Percentiles rank a stretch among this genome's conserved stretches.
phyloP scores from a whole-genome alignment of 192 early-diverging fungal species.

The Rhizophagus clarus region DNA sequence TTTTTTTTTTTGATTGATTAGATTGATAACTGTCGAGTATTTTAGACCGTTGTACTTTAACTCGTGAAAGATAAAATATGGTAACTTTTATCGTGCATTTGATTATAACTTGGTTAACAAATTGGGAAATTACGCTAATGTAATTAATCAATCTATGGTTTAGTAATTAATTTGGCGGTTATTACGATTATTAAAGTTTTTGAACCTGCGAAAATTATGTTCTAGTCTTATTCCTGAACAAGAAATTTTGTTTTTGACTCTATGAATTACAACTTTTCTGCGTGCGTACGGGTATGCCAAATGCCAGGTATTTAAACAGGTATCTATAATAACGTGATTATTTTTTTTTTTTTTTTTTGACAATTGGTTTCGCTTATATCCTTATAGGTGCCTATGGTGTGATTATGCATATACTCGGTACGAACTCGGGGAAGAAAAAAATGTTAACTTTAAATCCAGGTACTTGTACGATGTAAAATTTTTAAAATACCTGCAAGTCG shows the following conservation, averaged over 20 bases:
- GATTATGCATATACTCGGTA: neutral
- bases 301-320: too few relatives aligned
- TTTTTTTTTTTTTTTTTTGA: too few relatives aligned
- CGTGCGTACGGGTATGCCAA: too few relatives aligned
- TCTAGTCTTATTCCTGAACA: neutral
- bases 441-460: neutral
- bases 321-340: neutral
- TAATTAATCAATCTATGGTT: neutral
- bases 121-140: neutral
- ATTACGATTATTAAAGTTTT: neutral
- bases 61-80: neutral
- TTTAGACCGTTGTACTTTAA: too few relatives aligned
- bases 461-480: neutral
- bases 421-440: neutral
- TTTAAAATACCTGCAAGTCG: neutral
- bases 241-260: neutral
- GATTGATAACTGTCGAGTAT: too few relatives aligned
- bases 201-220: neutral
- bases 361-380: neutral
- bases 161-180: neutral
- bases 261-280: too few relatives aligned
- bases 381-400: neutral
- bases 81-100: neutral
- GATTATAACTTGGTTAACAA: too few relatives aligned
- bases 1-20: neutral